A percentile compares a stretch with the other conserved stretches of the same genome.
Evolutionary conservation across 2,329 filamentous ascomycete species (phyloP).

Genomic region (Trichoderma lentiforme): DNA sequence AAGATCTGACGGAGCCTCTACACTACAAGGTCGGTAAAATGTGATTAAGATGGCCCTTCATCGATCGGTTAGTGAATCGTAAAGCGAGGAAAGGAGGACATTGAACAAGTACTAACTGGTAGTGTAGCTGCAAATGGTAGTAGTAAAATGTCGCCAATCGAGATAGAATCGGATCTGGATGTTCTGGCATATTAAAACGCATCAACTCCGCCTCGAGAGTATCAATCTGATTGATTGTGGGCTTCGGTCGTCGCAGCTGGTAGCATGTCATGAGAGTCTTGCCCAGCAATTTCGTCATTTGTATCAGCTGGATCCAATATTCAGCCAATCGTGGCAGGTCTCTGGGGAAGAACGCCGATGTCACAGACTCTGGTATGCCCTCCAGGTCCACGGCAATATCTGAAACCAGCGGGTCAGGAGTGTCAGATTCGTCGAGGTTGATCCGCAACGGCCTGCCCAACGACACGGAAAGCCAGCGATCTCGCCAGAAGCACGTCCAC

Average conservation of each 20-base stretch:
- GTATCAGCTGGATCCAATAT: slow-evolving; percentile 5
- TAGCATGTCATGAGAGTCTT: slow-evolving; percentile 1
- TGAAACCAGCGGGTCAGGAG: slow-evolving; percentile 1
- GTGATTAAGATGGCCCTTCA: background rate
- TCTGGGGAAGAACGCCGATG: background rate
- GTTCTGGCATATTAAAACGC: background rate
- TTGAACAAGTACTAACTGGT: background rate
- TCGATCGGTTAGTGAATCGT: background rate
- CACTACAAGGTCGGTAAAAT: slow-evolving; percentile 2
- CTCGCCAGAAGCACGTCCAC: slow-evolving; percentile 11
- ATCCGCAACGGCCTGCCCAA: slow-evolving; percentile 1
- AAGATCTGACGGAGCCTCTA: background rate
- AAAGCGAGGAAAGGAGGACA: too few relatives aligned
- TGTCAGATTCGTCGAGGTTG: slow-evolving; percentile 7
- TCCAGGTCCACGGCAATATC: slow-evolving; percentile 7
- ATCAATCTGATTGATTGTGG: background rate
- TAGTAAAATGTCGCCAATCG: slow-evolving; percentile 7
- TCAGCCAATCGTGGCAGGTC: slow-evolving; percentile 4
- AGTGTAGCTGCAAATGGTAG: slow-evolving; percentile 9
- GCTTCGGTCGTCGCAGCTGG: background rate
- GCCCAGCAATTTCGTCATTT: background rate
- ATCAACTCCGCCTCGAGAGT: background rate
- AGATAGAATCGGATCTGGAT: background rate
- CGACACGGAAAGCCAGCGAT: background rate
- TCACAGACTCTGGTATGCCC: slow-evolving; percentile 2